These are phyloP conservation scores for Angomonas ambiguus DNA, from an alignment of 208 protist species.

Conservation along the genomic window DNA sequence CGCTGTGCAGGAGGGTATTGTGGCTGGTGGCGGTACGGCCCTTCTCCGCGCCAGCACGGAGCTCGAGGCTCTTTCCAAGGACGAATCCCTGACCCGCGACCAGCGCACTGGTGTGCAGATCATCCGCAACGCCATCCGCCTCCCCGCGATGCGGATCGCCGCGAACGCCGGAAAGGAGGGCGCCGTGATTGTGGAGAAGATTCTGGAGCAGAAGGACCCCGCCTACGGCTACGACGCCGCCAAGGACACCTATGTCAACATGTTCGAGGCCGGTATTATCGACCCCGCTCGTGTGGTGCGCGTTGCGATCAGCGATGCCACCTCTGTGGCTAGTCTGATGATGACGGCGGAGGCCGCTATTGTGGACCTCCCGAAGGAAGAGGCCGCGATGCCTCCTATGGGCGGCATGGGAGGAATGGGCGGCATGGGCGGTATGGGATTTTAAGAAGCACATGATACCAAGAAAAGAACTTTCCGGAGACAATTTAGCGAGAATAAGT, in stretches of 20 bases:
- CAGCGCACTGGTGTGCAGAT: slow-evolving; percentile 96
- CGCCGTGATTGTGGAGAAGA: slow-evolving; percentile 96
- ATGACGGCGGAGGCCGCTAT: slow-evolving; percentile 97
- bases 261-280: slow-evolving; percentile 98
- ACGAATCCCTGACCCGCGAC: slow-evolving; percentile 76
- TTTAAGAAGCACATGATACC: slow-evolving; percentile 19
- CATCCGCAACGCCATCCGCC: slow-evolving; percentile 89
- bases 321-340: slow-evolving; percentile 97
- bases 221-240: slow-evolving; percentile 93
- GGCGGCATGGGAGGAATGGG: slow-evolving; percentile 67
- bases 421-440: slow-evolving; percentile 58
- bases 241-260: slow-evolving; percentile 95
- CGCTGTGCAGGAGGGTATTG: slow-evolving; percentile 99
- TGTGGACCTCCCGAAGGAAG: slow-evolving; percentile 47
- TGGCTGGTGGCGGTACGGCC: slow-evolving; percentile 97
- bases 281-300: slow-evolving; percentile 99
- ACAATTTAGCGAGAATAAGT: slow-evolving; percentile 5
- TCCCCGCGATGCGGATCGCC: slow-evolving; percentile 93
- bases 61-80: slow-evolving; percentile 70
- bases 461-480: background rate
- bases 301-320: slow-evolving; percentile 95
- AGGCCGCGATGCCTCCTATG: slow-evolving; percentile 24
- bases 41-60: slow-evolving; percentile 90
- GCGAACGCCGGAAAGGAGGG: slow-evolving; percentile 98
- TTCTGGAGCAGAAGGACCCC: slow-evolving; percentile 83